Evolutionary conservation across 768 basidiomycete species (phyloP).

Genomic region (Boletus rubescentipes): DNA sequence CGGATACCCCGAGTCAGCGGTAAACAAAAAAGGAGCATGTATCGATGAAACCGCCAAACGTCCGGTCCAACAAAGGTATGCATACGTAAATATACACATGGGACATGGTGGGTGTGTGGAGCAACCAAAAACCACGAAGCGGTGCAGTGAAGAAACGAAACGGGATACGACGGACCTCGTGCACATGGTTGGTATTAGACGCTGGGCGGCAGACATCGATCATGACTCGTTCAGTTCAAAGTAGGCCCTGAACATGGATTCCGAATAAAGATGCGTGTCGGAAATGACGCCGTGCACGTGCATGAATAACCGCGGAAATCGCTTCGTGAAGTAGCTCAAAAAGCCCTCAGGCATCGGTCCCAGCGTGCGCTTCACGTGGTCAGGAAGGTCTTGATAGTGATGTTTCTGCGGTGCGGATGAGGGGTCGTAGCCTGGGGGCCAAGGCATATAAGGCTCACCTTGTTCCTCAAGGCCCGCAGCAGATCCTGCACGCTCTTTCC

Average conservation of each 20-base stretch:
- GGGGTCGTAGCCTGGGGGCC: too few species aligned
- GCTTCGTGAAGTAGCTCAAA: conserved; percentile 86
- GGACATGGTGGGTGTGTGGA: neutral
- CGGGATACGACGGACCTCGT: neutral
- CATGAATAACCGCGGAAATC: conserved; percentile 89
- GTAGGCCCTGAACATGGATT: conserved; percentile 90
- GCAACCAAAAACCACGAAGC: neutral
- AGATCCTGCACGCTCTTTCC: conserved; percentile 89
- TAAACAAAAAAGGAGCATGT: neutral
- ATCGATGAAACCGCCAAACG: neutral
- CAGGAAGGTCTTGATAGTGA: conserved; percentile 96
- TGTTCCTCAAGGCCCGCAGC: conserved; percentile 89
- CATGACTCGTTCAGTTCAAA: conserved; percentile 66
- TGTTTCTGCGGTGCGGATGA: conserved; percentile 67
- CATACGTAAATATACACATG: conserved; percentile 12
- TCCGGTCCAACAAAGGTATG: conserved; percentile 11
- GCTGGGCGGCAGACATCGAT: neutral
- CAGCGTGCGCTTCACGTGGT: conserved; percentile 83
- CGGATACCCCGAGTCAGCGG: conserved; percentile 1
- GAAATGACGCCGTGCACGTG: conserved; percentile 88
- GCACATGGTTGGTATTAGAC: neutral
- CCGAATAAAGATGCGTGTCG: conserved; percentile 66
- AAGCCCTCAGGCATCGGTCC: conserved; percentile 93
- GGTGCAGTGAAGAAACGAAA: neutral
- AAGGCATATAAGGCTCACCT: conserved; percentile 51